phyloP scores from a whole-genome alignment of 2,329 filamentous ascomycete species.

The Thielaviopsis ethacetica region DNA sequence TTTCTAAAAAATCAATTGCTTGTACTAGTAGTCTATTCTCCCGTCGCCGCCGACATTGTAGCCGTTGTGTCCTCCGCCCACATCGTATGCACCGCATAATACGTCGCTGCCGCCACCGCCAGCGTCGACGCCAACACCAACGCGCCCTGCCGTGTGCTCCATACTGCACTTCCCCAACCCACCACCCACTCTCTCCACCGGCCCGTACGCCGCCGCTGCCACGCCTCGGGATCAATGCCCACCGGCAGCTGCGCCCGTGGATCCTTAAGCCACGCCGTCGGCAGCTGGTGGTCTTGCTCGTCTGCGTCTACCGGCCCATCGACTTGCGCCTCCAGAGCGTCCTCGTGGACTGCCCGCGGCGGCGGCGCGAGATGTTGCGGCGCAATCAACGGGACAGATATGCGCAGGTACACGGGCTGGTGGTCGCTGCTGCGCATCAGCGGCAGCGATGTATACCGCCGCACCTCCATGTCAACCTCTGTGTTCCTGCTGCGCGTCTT shows the following conservation, averaged over 20 bases:
- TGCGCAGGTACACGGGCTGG: slow-evolving; percentile 60
- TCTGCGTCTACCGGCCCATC: slow-evolving; percentile 5
- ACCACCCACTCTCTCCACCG: slow-evolving; percentile 30
- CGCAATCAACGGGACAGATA: slow-evolving; percentile 44
- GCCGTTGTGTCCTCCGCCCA: neutral
- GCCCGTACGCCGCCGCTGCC: slow-evolving; percentile 32
- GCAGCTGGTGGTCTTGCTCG: slow-evolving; percentile 5
- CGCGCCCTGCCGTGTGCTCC: slow-evolving; percentile 35
- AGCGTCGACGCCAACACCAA: slow-evolving; percentile 27
- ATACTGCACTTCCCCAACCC: slow-evolving; percentile 38
- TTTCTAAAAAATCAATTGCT: neutral
- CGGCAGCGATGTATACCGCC: slow-evolving; percentile 59
- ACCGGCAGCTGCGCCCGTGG: slow-evolving; percentile 31
- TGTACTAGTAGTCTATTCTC: neutral
- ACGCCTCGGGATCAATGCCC: slow-evolving; percentile 37
- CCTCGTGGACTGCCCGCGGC: slow-evolving; percentile 7
- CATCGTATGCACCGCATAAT: slow-evolving; percentile 18
- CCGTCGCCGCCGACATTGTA: neutral
- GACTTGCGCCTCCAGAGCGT: neutral
- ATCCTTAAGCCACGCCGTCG: slow-evolving; percentile 20
- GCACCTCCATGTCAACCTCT: slow-evolving; percentile 28
- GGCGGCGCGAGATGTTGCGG: slow-evolving; percentile 24
- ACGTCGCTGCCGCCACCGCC: slow-evolving; percentile 26
- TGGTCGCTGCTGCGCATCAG: slow-evolving; percentile 77
- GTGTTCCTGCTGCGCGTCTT: slow-evolving; percentile 8